Evolutionary conservation across 2,329 filamentous ascomycete genomes (phyloP).

Genomic region (Neofusicoccum umdonicola): DNA sequence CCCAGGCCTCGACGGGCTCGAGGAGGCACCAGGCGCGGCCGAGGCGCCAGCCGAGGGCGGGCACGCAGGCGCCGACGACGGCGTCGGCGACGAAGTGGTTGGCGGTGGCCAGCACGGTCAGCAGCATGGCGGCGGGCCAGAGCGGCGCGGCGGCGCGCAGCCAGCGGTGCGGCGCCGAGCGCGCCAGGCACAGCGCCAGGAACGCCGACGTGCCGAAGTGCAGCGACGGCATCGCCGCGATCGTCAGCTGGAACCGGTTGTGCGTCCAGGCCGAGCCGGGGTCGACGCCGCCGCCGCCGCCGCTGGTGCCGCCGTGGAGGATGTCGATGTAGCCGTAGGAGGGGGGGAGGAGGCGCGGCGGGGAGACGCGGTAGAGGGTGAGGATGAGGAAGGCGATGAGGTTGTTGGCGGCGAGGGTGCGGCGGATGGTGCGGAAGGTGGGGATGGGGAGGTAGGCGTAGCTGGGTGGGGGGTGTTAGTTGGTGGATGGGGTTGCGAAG

Average conservation of each 20-base stretch:
- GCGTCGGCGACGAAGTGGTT: constrained; percentile 43
- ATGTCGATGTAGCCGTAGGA: constrained; percentile 51
- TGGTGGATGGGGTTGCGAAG: not conserved
- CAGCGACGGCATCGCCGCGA: constrained; percentile 51
- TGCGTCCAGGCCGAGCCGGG: constrained; percentile 39
- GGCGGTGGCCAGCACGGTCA: constrained; percentile 43
- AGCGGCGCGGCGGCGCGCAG: constrained; percentile 39
- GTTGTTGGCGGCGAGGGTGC: constrained; percentile 50
- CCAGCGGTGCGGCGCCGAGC: constrained; percentile 42
- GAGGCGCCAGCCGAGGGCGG: not conserved
- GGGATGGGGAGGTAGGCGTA: constrained; percentile 40
- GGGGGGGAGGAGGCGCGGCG: constrained; percentile 48
- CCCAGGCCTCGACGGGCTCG: no score
- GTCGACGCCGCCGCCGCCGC: not conserved
- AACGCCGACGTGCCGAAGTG: constrained; percentile 47
- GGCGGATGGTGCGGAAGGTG: constrained; percentile 44
- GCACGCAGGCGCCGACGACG: constrained; percentile 34
- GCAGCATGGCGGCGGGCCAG: constrained; percentile 45
- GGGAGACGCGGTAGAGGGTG: constrained; percentile 48
- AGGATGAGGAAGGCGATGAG: constrained; percentile 50
- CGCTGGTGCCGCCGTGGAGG: constrained; percentile 26
- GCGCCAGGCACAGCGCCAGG: constrained; percentile 35
- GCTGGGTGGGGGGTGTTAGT: not conserved
- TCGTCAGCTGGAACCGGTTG: constrained; percentile 48
- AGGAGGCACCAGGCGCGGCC: no score